Percentiles rank a stretch among this genome's conserved stretches.
Conservation (phyloP, 352 stramenopile species). For the Pythium pectinolyticum region DNA sequence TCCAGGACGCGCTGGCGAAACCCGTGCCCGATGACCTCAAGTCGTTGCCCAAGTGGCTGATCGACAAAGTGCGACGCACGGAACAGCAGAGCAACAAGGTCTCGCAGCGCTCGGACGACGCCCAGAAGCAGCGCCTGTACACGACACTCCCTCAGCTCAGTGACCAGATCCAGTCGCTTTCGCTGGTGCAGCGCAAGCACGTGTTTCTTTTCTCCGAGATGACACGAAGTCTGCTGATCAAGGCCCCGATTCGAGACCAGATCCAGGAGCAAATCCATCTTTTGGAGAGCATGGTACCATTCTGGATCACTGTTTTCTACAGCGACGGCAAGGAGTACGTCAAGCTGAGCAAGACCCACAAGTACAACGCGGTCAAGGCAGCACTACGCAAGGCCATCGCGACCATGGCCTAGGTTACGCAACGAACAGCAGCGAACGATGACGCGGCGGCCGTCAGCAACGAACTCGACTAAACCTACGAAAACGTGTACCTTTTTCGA, state of each 20-base stretch:
- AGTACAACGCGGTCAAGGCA: conserved; percentile 71
- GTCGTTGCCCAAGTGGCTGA: conserved; percentile 71
- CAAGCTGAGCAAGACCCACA: conserved; percentile 49
- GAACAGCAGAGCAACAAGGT: conserved; percentile 48
- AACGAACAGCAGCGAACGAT: too few species aligned
- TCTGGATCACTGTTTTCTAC: conserved; percentile 70
- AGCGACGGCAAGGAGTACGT: conserved; percentile 70
- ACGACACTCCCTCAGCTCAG: conserved; percentile 69
- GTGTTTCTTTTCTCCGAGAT: conserved; percentile 58
- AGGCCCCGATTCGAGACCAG: conserved; percentile 31
- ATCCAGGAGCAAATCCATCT: conserved; percentile 70
- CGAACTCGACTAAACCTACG: background rate
- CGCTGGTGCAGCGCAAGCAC: conserved; percentile 61
- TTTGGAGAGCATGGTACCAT: conserved; percentile 65
- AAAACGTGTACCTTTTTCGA: background rate
- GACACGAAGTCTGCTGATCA: conserved; percentile 34
- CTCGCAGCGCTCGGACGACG: conserved; percentile 42
- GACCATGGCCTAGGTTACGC: conserved; percentile 5
- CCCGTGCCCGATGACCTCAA: conserved; percentile 68
- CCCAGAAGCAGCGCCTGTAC: conserved; percentile 46
- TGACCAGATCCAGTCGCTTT: conserved; percentile 74
- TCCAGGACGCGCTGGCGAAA: conserved; percentile 48
- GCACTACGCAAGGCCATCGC: conserved; percentile 54
- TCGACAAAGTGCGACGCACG: conserved; percentile 67
- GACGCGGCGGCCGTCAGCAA: conserved; percentile 2